A percentile compares a stretch with the other conserved stretches of the same genome.
Evolutionary conservation across 352 stramenopile species (phyloP).

Genomic region (Heterotrichella gracilis): DNA sequence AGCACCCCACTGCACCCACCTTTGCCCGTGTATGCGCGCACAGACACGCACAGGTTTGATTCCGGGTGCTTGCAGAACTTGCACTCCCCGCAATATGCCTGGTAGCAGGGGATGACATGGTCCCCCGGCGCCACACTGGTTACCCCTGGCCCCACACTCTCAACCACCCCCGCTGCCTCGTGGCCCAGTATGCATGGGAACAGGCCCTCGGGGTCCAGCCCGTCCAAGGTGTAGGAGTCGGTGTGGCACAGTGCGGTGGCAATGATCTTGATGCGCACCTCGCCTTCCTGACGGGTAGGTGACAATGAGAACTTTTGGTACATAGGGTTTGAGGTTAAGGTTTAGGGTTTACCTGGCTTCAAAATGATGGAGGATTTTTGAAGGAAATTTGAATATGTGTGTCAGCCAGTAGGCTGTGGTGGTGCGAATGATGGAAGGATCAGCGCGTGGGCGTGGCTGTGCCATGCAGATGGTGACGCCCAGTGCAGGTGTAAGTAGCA

Average conservation of each 20-base stretch:
- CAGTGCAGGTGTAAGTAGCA: too few relatives aligned
- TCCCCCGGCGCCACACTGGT: constrained; percentile 36
- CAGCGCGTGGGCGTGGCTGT: too few relatives aligned
- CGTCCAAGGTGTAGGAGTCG: constrained; percentile 32
- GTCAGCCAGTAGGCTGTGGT: too few relatives aligned
- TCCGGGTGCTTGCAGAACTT: constrained; percentile 45
- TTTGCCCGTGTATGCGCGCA: constrained; percentile 37
- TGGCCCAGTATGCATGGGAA: constrained; percentile 57
- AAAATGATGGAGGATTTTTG: too few relatives aligned
- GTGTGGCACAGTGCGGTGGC: constrained; percentile 45
- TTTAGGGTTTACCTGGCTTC: too few relatives aligned
- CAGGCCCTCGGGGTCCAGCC: constrained; percentile 36
- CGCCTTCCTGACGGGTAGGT: constrained; percentile 19
- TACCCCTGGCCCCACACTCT: constrained; percentile 33
- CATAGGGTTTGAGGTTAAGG: too few relatives aligned
- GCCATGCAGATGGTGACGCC: too few relatives aligned
- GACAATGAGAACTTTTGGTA: too few relatives aligned
- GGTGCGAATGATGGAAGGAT: too few relatives aligned
- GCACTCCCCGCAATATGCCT: constrained; percentile 26
- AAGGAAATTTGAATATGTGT: too few relatives aligned
- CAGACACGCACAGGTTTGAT: constrained; percentile 46
- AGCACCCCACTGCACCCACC: too few relatives aligned
- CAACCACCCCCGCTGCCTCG: constrained; percentile 43
- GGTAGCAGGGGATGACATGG: constrained; percentile 28
- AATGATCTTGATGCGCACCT: constrained; percentile 43